Conservation (phyloP, 495 filamentous ascomycete species). For the Talaromyces liani region DNA sequence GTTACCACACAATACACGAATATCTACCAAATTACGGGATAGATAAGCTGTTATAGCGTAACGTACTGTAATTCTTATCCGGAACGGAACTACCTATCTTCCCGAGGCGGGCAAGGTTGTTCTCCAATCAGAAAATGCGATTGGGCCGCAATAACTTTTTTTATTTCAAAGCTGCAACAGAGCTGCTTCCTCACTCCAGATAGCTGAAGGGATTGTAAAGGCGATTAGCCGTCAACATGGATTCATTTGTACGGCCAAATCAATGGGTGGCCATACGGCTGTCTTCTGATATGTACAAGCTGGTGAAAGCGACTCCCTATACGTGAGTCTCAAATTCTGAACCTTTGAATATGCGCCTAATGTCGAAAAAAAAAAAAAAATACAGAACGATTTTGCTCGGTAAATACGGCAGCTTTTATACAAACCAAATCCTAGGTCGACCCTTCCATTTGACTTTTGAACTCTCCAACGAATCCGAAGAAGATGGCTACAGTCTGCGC, state of each 20-base stretch:
- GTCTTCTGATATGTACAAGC: slow-evolving; percentile 56
- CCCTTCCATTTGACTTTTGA: slow-evolving; percentile 91
- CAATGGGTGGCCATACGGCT: slow-evolving; percentile 58
- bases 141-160: neutral
- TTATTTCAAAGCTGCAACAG: neutral
- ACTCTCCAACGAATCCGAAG: slow-evolving; percentile 59
- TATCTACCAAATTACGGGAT: neutral
- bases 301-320: slow-evolving; percentile 62
- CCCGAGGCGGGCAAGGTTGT: neutral
- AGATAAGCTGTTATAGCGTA: neutral
- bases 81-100: neutral
- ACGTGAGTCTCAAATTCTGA: slow-evolving; percentile 51
- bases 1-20: neutral
- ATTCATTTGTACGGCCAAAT: slow-evolving; percentile 52
- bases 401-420: slow-evolving; percentile 82
- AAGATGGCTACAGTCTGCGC: slow-evolving; percentile 55
- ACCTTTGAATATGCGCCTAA: slow-evolving; percentile 8
- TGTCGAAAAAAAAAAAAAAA: slow-evolving; percentile 15
- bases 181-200: neutral
- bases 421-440: slow-evolving; percentile 78
- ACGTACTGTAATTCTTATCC: neutral
- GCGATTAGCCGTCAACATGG: slow-evolving; percentile 18
- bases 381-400: slow-evolving; percentile 77
- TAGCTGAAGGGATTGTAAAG: neutral
- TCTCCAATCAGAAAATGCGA: neutral